A percentile compares a stretch with the other conserved stretches of the same genome.
phyloP scores from a whole-genome alignment of 140 eudicot species.

The Bidens hawaiensis region DNA sequence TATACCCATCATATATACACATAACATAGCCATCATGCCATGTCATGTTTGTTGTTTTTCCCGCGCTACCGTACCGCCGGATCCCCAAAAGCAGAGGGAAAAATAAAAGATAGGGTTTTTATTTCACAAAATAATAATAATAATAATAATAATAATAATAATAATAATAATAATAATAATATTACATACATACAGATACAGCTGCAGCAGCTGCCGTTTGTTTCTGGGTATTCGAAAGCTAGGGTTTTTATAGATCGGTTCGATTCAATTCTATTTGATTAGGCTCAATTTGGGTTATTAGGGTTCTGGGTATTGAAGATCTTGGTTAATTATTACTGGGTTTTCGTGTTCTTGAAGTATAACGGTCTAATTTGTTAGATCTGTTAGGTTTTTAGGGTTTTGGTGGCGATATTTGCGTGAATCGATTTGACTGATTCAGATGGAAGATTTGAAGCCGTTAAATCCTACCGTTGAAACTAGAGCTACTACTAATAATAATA shows the following conservation, averaged over 20 bases:
- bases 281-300: conserved; percentile 6
- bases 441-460: conserved; percentile 30
- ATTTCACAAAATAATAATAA: neutral
- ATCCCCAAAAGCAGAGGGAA: conserved; percentile 31
- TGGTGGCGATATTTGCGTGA: conserved; percentile 18
- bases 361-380: conserved; percentile 5
- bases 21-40: conserved; percentile 30
- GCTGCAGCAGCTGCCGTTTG: neutral
- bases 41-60: conserved; percentile 41
- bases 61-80: conserved; percentile 45
- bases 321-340: neutral
- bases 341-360: neutral
- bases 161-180: neutral
- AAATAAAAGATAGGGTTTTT: too few relatives aligned
- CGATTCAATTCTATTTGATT: neutral
- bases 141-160: neutral
- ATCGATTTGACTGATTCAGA: conserved; percentile 15
- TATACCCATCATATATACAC: conserved; percentile 29
- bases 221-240: conserved; percentile 5
- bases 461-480: conserved; percentile 22
- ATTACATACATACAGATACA: conserved; percentile 10
- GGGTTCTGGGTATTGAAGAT: conserved; percentile 21
- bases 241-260: conserved; percentile 20
- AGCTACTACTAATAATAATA: conserved; percentile 17
- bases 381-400: neutral